Conservation (phyloP, 1,139 yeast species). For the Suhomyces panamericanus region DNA sequence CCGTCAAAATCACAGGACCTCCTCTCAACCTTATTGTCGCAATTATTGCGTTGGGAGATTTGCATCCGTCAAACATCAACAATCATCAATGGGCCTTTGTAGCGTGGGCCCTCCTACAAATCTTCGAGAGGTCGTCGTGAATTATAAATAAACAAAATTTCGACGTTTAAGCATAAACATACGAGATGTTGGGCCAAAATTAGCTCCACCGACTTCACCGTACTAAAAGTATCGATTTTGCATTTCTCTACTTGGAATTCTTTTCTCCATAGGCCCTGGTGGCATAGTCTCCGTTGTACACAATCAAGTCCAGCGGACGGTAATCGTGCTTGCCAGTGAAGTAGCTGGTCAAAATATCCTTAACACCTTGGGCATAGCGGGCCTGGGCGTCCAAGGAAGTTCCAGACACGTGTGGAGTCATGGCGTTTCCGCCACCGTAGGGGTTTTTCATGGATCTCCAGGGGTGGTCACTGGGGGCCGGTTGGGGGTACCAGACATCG, state of each 20-base stretch:
- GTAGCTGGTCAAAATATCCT: constrained; percentile 62
- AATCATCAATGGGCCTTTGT: too few relatives aligned
- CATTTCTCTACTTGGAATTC: neutral
- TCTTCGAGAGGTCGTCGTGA: too few relatives aligned
- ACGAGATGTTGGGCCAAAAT: too few relatives aligned
- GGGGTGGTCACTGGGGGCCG: constrained; percentile 74
- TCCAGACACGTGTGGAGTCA: constrained; percentile 84
- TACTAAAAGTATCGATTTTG: too few relatives aligned
- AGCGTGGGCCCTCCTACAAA: too few relatives aligned
- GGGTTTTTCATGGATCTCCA: constrained; percentile 71
- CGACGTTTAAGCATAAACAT: too few relatives aligned
- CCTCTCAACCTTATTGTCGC: too few relatives aligned
- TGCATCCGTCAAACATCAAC: too few relatives aligned
- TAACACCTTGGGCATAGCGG: constrained; percentile 70
- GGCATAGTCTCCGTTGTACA: constrained; percentile 69
- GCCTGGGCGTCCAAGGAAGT: constrained; percentile 79
- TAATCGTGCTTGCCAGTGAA: constrained; percentile 64
- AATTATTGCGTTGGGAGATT: too few relatives aligned
- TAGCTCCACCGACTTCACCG: too few relatives aligned
- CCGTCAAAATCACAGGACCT: too few relatives aligned
- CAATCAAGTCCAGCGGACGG: constrained; percentile 72
- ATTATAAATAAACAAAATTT: too few relatives aligned
- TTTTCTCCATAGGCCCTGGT: constrained; percentile 67
- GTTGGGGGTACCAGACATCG: constrained; percentile 82
- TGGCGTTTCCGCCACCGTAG: constrained; percentile 76